A percentile compares a stretch with the other conserved stretches of the same genome.
Conservation (phyloP, 2,329 filamentous ascomycete genomes). For the Dothistroma septosporum region DNA sequence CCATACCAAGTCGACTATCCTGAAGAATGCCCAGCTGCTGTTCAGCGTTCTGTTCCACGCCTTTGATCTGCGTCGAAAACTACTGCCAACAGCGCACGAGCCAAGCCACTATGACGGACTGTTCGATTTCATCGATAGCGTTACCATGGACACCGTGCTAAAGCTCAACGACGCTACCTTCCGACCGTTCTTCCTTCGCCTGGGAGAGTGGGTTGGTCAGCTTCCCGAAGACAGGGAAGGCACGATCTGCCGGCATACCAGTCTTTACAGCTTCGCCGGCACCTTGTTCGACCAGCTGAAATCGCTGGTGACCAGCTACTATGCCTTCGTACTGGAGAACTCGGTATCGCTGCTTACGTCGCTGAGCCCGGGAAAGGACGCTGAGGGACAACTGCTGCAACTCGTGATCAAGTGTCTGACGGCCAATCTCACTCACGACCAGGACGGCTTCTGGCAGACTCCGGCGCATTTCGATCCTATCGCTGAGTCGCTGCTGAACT, state of each 20-base stretch:
- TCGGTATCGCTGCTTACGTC: conserved; percentile 58
- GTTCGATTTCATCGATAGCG: conserved; percentile 54
- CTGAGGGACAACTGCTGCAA: conserved; percentile 61
- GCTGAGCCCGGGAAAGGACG: conserved; percentile 40
- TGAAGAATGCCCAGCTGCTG: conserved; percentile 68
- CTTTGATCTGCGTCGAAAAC: conserved; percentile 62
- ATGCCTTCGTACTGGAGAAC: conserved; percentile 76
- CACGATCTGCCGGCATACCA: conserved; percentile 61
- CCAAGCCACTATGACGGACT: conserved; percentile 52
- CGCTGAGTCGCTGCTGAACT: conserved; percentile 63
- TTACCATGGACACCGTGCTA: conserved; percentile 84
- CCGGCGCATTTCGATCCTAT: conserved; percentile 79
- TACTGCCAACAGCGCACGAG: conserved; percentile 36
- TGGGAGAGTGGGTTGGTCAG: conserved; percentile 77
- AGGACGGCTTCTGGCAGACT: conserved; percentile 92
- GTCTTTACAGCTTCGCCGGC: conserved; percentile 75
- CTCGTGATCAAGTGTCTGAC: conserved; percentile 67
- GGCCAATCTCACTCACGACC: conserved; percentile 79
- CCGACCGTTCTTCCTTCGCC: conserved; percentile 78
- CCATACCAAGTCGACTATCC: conserved; percentile 72
- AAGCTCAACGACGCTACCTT: conserved; percentile 95
- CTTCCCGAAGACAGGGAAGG: conserved; percentile 59
- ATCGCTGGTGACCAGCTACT: conserved; percentile 91
- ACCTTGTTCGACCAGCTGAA: conserved; percentile 81
- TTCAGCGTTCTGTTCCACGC: conserved; percentile 56